These are phyloP conservation scores for Castanospermum australe DNA, from an alignment of 306 rosid species.

Conservation along the genomic window DNA sequence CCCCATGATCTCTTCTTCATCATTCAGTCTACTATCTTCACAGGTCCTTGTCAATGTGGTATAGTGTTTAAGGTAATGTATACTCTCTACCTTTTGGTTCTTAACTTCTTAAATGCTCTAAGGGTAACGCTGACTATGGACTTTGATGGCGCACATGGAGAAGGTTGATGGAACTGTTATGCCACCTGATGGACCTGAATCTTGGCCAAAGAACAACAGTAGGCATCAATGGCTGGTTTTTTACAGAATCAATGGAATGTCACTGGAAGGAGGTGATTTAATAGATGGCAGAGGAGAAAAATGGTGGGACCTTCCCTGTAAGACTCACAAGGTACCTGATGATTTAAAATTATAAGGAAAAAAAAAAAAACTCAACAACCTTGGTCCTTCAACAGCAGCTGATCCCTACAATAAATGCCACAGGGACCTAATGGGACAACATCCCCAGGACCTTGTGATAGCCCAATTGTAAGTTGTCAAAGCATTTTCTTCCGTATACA, in stretches of 20 bases:
- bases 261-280: slow-evolving; percentile 75
- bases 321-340: slow-evolving; percentile 75
- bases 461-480: slow-evolving; percentile 74
- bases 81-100: slow-evolving; percentile 3
- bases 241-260: slow-evolving; percentile 68
- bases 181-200: slow-evolving; percentile 94
- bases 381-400: slow-evolving; percentile 18
- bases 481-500: neutral
- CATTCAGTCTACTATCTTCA: slow-evolving; percentile 73
- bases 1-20: slow-evolving; percentile 64
- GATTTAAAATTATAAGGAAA: neutral
- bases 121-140: neutral
- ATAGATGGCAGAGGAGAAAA: slow-evolving; percentile 90
- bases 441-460: slow-evolving; percentile 67
- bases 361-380: neutral
- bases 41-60: slow-evolving; percentile 80
- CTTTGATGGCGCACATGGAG: slow-evolving; percentile 18
- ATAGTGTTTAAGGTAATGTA: slow-evolving; percentile 61
- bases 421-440: slow-evolving; percentile 64
- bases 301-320: slow-evolving; percentile 99
- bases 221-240: slow-evolving; percentile 83
- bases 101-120: neutral
- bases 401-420: slow-evolving; percentile 9
- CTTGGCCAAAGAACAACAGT: slow-evolving; percentile 72
- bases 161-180: slow-evolving; percentile 78